Evolutionary conservation across 169 alveolate species (phyloP).

Genomic region (Theileria equi): DNA sequence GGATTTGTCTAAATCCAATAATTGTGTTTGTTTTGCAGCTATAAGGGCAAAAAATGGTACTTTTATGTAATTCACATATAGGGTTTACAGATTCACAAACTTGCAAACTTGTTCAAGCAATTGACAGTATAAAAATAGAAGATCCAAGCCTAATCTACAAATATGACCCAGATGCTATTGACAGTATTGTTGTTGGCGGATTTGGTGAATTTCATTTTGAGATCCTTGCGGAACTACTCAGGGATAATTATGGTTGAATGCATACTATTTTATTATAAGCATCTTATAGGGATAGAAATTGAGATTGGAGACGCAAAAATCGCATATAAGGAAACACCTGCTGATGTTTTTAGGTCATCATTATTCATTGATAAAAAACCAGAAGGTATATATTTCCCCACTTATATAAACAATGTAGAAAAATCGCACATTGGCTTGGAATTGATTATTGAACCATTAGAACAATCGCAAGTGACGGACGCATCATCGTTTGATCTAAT

Average conservation of each 20-base stretch:
- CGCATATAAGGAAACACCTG: slow-evolving; percentile 10
- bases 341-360: slow-evolving; percentile 3
- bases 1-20: no score
- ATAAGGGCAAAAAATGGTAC: no score
- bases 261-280: neutral
- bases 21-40: no score
- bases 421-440: slow-evolving; percentile 25
- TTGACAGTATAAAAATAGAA: slow-evolving; percentile 30
- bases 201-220: slow-evolving; percentile 49
- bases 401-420: neutral
- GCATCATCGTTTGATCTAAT: no score
- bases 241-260: slow-evolving; percentile 21
- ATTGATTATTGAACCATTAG: slow-evolving; percentile 31
- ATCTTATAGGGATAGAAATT: slow-evolving; percentile 33
- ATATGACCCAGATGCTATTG: slow-evolving; percentile 35
- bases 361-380: slow-evolving; percentile 13
- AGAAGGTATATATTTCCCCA: neutral
- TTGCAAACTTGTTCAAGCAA: slow-evolving; percentile 5
- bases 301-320: slow-evolving; percentile 9
- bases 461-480: no score
- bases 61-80: no score
- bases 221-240: slow-evolving; percentile 26
- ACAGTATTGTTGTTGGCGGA: slow-evolving; percentile 30
- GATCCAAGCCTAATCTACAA: slow-evolving; percentile 42
- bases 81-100: neutral